Evolutionary conservation across 2,329 filamentous ascomycete genomes (phyloP).

Genomic region (Claviceps paspali): DNA sequence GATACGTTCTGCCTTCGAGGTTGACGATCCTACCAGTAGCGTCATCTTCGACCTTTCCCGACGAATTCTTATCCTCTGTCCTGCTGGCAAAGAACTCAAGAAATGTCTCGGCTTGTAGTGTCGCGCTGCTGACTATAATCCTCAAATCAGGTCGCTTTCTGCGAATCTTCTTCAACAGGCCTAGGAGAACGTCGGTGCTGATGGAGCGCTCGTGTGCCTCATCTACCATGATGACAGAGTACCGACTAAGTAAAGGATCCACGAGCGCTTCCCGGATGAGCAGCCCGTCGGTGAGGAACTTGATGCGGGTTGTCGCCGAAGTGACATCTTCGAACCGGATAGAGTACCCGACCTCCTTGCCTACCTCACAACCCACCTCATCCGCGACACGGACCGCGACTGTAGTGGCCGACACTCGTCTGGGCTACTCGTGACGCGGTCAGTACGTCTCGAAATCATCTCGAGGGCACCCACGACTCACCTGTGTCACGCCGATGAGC

Average conservation of each 20-base stretch:
- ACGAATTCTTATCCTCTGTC: constrained; percentile 19
- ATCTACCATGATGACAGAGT: constrained; percentile 95
- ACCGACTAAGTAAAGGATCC: constrained; percentile 77
- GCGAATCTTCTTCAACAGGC: constrained; percentile 78
- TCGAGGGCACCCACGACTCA: constrained; percentile 24
- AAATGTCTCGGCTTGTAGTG: constrained; percentile 78
- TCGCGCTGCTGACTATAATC: constrained; percentile 86
- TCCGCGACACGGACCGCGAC: constrained; percentile 81
- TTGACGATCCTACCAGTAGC: constrained; percentile 47
- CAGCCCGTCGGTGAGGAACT: constrained; percentile 89
- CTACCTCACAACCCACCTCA: constrained; percentile 71
- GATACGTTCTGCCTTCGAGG: constrained; percentile 74
- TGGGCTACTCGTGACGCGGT: constrained; percentile 41
- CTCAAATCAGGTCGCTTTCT: constrained; percentile 67
- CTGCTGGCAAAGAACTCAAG: constrained; percentile 53
- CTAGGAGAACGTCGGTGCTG: constrained; percentile 80
- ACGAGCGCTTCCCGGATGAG: constrained; percentile 84
- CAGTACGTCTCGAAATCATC: not conserved
- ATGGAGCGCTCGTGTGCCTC: constrained; percentile 91
- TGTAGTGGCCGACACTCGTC: constrained; percentile 79
- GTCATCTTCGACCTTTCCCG: constrained; percentile 12
- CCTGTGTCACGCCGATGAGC: constrained; percentile 78
- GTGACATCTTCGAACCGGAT: constrained; percentile 88
- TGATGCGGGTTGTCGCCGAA: constrained; percentile 71
- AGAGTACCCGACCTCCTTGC: constrained; percentile 84